A percentile compares a stretch with the other conserved stretches of the same genome.
These are phyloP conservation scores for Arabidopsis thaliana DNA, from an alignment of 345 rosid species.

Conservation along the genomic window DNA sequence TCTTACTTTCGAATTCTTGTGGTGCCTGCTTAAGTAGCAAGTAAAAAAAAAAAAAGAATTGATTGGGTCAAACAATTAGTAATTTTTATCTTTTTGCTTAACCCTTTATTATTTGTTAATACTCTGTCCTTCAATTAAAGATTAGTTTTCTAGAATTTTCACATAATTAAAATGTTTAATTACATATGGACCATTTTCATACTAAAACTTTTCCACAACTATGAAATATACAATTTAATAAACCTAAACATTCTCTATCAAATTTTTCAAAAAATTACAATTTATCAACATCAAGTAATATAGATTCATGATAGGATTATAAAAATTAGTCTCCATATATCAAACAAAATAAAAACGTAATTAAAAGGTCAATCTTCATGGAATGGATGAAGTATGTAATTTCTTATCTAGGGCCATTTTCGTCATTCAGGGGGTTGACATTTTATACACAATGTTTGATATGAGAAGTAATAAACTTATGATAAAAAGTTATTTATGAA, in stretches of 20 bases:
- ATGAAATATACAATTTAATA: neutral
- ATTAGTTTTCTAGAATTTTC: neutral
- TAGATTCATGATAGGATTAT: neutral
- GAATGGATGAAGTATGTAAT: no score
- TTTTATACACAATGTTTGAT: neutral
- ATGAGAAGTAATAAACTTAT: no score
- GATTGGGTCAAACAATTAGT: neutral
- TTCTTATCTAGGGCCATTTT: neutral
- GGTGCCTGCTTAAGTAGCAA: conserved; percentile 53
- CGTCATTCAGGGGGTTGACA: neutral
- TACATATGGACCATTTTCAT: neutral
- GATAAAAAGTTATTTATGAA: conserved; percentile 6
- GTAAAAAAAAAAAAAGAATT: no score
- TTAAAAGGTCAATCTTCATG: no score
- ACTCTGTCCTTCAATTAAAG: neutral
- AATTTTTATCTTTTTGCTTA: neutral
- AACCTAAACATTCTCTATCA: neutral
- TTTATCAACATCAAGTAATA: neutral
- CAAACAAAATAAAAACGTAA: neutral
- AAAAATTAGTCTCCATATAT: neutral
- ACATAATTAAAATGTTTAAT: neutral
- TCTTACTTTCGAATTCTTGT: conserved; percentile 47
- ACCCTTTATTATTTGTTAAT: neutral
- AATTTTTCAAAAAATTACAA: neutral
- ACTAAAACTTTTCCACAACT: neutral